Percentiles rank a stretch among this genome's conserved stretches.
phyloP scores from a whole-genome alignment of 2,329 filamentous ascomycete species.

The Didymella lethalis region DNA sequence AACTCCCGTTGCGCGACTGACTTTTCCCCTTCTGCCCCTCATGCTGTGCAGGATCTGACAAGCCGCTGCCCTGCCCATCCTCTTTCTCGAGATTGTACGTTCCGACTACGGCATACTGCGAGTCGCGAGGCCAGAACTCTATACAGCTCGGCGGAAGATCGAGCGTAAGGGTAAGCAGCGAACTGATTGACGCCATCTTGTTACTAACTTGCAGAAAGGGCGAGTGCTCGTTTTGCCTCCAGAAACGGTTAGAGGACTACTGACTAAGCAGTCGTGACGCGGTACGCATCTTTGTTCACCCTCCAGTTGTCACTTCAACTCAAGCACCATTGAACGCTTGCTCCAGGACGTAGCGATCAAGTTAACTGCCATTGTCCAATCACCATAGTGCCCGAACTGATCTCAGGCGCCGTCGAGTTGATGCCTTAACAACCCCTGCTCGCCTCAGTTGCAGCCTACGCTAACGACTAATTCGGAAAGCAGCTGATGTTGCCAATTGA shows the following conservation, averaged over 20 bases:
- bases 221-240: constrained; percentile 18
- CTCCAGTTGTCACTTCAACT: neutral
- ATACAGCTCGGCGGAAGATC: constrained; percentile 79
- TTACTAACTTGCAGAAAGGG: constrained; percentile 15
- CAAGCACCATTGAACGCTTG: neutral
- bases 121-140: constrained; percentile 71
- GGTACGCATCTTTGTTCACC: neutral
- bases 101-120: constrained; percentile 77
- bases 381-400: neutral
- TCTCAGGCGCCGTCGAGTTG: constrained; percentile 28
- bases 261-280: constrained; percentile 28
- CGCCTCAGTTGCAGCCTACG: constrained; percentile 42
- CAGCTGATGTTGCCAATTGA: constrained; percentile 25
- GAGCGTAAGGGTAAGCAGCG: constrained; percentile 61
- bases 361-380: neutral
- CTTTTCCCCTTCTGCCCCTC: constrained; percentile 43
- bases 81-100: constrained; percentile 78
- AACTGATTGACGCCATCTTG: constrained; percentile 49
- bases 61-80: constrained; percentile 35
- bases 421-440: constrained; percentile 42
- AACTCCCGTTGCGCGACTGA: constrained; percentile 76
- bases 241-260: constrained; percentile 25
- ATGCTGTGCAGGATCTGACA: constrained; percentile 29
- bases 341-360: neutral
- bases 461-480: constrained; percentile 33